Conservation (phyloP, 345 rosid species). For the Linum trigynum region DNA sequence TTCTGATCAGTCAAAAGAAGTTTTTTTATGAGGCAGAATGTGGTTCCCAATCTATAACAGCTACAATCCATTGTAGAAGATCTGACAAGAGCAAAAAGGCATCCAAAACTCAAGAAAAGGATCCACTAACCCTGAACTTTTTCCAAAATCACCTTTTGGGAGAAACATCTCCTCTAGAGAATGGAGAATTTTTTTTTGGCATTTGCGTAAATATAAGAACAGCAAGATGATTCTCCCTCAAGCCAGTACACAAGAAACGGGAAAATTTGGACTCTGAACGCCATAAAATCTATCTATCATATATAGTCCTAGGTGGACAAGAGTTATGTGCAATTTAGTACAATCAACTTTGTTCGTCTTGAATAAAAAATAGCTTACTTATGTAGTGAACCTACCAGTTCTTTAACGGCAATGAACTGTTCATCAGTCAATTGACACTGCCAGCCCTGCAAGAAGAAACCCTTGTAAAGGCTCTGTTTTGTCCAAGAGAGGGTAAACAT, state of each 20-base stretch:
- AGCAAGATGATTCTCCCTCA: neutral
- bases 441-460: slow-evolving; percentile 68
- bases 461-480: slow-evolving; percentile 25
- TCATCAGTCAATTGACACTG: slow-evolving; percentile 74
- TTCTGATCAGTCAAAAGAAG: neutral
- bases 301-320: neutral
- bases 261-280: neutral
- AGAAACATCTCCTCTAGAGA: neutral
- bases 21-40: too few species aligned
- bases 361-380: neutral
- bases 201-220: neutral
- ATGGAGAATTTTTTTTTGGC: neutral
- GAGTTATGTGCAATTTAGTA: neutral
- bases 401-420: slow-evolving; percentile 97
- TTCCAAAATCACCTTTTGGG: neutral
- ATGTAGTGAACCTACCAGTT: slow-evolving; percentile 50
- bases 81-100: too few species aligned
- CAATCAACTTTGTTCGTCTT: neutral
- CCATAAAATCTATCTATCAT: neutral
- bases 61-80: too few species aligned
- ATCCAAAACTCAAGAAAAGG: neutral
- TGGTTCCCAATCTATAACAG: too few species aligned
- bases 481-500: slow-evolving; percentile 9
- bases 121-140: neutral
- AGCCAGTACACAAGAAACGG: neutral